Base-by-base conservation (phyloP, 2,329 filamentous ascomycete species). In the Ophiostoma fasciatum region DNA sequence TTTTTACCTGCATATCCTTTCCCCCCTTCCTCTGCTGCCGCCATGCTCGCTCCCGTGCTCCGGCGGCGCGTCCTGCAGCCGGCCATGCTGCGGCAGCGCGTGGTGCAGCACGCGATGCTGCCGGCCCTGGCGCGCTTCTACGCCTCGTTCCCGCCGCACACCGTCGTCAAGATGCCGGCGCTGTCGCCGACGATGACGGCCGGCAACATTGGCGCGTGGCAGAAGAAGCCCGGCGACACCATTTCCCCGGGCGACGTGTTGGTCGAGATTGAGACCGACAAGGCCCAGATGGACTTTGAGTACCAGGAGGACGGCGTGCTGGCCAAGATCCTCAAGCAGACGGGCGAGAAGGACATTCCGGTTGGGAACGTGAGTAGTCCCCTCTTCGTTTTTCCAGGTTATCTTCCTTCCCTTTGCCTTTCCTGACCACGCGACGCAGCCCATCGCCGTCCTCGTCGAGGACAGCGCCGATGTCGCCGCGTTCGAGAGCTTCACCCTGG, bases 181-280 rank as follows among this genome's bases (percentile, higher is more conserved):
- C 71, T 98, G 52, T 98, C 90, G 45, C 90, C 90, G 37, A 98
- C 90, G 50, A 98, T 98, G 90, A 87, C 82, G 45, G 70, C 82
- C 44, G 90, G 90, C 58, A 94, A 93, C 67, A 93, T 98, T 60
- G 92, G 90, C 51, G 67, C 77, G 46, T 98, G 90, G 90, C 84
- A 96, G 68, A 98, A 96, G 74, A 92, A 94, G 68, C 70, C 77
- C 48, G 90, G 90, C 55, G 90, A 98, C 60, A 55, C 67, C 44
- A 78, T 98, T 58, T 66, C 74, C 40, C 87, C 92, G 35, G 90
- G 90, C 57, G 90, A 98, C 58, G 90, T 98, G 22, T 68, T 93
- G 35, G 74, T 93, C 41, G 84, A 93, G 60, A 90, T 93, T 54
- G 84, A 93, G 63, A 93, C 84, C 40, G 84, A 93, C 59, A 93